Evolutionary conservation across 2,329 filamentous ascomycete genomes (phyloP).

Genomic region (Penicillium verrucosum): DNA sequence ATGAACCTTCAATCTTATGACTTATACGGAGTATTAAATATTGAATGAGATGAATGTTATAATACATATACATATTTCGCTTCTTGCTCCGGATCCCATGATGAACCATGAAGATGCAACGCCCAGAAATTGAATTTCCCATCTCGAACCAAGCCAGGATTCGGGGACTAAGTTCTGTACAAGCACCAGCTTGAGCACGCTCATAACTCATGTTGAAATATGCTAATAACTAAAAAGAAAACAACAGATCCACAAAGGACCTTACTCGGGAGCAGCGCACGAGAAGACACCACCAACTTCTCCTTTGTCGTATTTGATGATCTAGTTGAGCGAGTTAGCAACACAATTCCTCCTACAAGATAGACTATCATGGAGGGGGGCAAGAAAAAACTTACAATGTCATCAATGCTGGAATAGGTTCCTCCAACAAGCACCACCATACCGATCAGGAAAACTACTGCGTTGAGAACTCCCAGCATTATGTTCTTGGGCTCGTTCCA

Average conservation of each 20-base stretch:
- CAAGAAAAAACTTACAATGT: constrained; percentile 31
- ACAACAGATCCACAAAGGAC: not conserved
- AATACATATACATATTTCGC: constrained; percentile 7
- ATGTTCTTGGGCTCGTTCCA: constrained; percentile 41
- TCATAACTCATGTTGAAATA: not conserved
- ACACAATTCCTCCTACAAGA: not conserved
- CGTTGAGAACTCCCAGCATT: constrained; percentile 59
- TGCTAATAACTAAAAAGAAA: not conserved
- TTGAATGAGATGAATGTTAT: not conserved
- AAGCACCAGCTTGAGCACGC: constrained; percentile 8
- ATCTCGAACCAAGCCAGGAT: constrained; percentile 5
- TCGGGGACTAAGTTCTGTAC: not conserved
- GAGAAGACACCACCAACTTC: constrained; percentile 67
- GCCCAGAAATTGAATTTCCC: not conserved
- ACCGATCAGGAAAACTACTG: constrained; percentile 66
- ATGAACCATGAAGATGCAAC: constrained; percentile 4
- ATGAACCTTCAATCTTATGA: not conserved
- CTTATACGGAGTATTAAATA: not conserved
- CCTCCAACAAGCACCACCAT: constrained; percentile 71
- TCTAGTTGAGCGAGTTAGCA: constrained; percentile 25
- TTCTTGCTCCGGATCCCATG: not conserved
- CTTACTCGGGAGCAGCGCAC: constrained; percentile 48
- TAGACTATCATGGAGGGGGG: not conserved
- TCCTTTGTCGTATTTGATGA: constrained; percentile 63
- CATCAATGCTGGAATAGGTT: constrained; percentile 63